Base-by-base conservation (phyloP, 306 rosid species). In the Prunus salicina region DNA sequence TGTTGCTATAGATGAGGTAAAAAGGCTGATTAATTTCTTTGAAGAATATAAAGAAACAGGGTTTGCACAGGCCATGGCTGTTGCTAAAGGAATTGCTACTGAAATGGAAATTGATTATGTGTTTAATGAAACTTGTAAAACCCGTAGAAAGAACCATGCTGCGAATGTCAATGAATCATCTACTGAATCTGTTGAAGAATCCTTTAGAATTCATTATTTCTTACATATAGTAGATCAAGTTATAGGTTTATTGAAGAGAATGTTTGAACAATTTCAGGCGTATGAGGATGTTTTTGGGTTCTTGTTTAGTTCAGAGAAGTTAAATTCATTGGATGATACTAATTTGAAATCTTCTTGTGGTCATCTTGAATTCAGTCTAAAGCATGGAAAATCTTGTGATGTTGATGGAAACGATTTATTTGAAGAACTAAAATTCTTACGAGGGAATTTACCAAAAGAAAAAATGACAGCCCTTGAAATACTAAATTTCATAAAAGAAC, bases 201-300 rank as follows among this genome's bases (percentile, higher is more conserved):
- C 30, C 71, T 38, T 66, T 25, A 66, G 71, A 66, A 25, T 66
- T 41, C 18, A 66, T 47, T 66, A 20, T 66, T 66, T 66, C 52
- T 41, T n/a, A 41, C 43, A n/a, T 5, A n/a, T 47, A 9, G 52
- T 66, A 30, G 52, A 66, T 66, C 27, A 66, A 66, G 30, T 66
- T 43, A 2, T 43, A 15, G 71, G 53, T 20, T 66, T 66, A 22
- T 43, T 66, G 32, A 66, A 66, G 53, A 66, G 52, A 19, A 66
- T 4, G 5, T 49, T 43, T 3, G 30, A n/a, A 66, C 53, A 66
- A 11, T 66, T 38, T 41, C 71, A 66, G 43, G 52, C 11, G 20
- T 66, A 38, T 41, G 71, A 66, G 30, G 53, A 66, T 38, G 20
- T 10, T 15, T 66, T 43, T 43, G 53, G 71, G 27, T 66, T 66